phyloP scores from a whole-genome alignment of 208 protist genomes.

The Herpetomonas tarakana region DNA sequence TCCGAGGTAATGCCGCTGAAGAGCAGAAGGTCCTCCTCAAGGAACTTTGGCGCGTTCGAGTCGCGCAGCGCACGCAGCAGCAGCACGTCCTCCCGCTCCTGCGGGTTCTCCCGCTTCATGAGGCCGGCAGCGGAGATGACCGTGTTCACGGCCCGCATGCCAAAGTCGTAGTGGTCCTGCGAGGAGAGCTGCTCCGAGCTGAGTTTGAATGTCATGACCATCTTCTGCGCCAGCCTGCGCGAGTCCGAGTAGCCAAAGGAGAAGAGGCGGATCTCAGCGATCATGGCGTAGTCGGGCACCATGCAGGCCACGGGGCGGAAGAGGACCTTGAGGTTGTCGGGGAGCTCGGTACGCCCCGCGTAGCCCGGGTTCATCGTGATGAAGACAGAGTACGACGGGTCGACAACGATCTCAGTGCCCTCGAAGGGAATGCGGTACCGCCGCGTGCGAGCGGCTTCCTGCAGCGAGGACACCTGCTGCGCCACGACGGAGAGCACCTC shows the following conservation, averaged over 20 bases:
- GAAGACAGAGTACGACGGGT: constrained; percentile 94
- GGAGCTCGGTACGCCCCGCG: constrained; percentile 96
- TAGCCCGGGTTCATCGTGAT: constrained; percentile 99
- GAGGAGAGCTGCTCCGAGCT: constrained; percentile 97
- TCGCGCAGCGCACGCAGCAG: constrained; percentile 94
- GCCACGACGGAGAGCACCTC: constrained; percentile 97
- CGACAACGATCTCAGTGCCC: constrained; percentile 92
- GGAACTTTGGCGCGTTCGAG: constrained; percentile 98
- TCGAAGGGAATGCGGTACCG: constrained; percentile 94
- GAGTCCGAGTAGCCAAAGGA: constrained; percentile 98
- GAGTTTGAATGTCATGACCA: constrained; percentile 97
- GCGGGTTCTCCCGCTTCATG: constrained; percentile 93
- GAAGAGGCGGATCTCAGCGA: constrained; percentile 97
- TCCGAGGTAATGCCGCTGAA: constrained; percentile 97
- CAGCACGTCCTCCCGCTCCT: constrained; percentile 93
- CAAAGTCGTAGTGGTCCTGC: constrained; percentile 99
- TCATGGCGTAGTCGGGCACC: constrained; percentile 99
- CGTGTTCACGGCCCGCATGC: constrained; percentile 98
- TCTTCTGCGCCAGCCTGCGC: constrained; percentile 94
- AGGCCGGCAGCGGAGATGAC: constrained; percentile 96
- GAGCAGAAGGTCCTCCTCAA: constrained; percentile 90
- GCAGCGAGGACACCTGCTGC: constrained; percentile 95
- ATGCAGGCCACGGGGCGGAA: constrained; percentile 98
- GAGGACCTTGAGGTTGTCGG: constrained; percentile 97
- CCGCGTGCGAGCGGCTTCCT: constrained; percentile 73